phyloP scores from a whole-genome alignment of 2,329 filamentous ascomycete species.

The Pseudocercospora macadamiae region DNA sequence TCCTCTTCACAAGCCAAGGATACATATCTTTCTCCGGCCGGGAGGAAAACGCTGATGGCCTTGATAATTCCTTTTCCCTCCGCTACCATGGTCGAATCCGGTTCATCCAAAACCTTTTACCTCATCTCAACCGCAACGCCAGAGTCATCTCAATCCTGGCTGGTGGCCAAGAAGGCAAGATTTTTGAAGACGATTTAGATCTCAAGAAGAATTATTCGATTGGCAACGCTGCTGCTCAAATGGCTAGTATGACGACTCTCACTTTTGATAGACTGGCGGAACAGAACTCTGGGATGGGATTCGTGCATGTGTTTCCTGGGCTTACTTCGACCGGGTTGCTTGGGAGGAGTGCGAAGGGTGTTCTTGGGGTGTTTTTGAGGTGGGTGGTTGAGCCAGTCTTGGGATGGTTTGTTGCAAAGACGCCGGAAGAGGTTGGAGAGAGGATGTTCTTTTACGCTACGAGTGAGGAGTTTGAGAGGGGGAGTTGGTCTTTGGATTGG shows the following conservation, averaged over 20 bases:
- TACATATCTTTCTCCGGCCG: constrained; percentile 39
- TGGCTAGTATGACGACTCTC: constrained; percentile 26
- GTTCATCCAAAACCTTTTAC: constrained; percentile 24
- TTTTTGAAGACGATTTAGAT: constrained; percentile 29
- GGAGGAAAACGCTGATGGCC: constrained; percentile 29
- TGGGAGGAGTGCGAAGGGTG: constrained; percentile 20
- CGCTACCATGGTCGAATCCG: constrained; percentile 34
- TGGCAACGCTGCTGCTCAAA: constrained; percentile 18
- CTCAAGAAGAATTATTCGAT: constrained; percentile 21
- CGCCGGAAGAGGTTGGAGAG: constrained; percentile 25
- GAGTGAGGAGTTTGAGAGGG: constrained; percentile 12
- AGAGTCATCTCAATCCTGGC: constrained; percentile 28
- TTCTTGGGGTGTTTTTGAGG: constrained; percentile 14
- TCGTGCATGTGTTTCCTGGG: constrained; percentile 31
- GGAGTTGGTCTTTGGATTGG: constrained; percentile 21
- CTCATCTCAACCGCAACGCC: constrained; percentile 4
- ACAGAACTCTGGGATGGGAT: constrained; percentile 19
- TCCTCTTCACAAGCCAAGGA: constrained; percentile 46
- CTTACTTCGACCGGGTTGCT: constrained; percentile 24
- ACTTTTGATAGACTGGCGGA: constrained; percentile 27
- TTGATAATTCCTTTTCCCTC: constrained; percentile 28
- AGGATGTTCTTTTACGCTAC: constrained; percentile 26
- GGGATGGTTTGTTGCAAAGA: constrained; percentile 11
- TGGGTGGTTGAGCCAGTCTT: constrained; percentile 21
- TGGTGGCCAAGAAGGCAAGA: constrained; percentile 28